Evolutionary conservation across 2,329 filamentous ascomycete genomes (phyloP).

Genomic region (Sporothrix sp.): DNA sequence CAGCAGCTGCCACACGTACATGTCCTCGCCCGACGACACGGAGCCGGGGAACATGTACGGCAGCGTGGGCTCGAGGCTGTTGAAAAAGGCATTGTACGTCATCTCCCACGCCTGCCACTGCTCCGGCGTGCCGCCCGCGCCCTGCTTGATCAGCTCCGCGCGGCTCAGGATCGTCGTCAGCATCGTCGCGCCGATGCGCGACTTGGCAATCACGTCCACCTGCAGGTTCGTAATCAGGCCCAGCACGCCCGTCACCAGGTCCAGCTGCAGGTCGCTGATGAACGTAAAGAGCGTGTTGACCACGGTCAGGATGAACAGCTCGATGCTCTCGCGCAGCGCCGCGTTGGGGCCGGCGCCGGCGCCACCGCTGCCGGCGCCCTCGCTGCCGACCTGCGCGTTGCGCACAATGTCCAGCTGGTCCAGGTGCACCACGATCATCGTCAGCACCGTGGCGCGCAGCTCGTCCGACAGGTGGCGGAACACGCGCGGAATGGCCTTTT

Average conservation of each 20-base stretch:
- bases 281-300: constrained; percentile 86
- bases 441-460: constrained; percentile 88
- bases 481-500: constrained; percentile 87
- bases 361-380: constrained; percentile 24
- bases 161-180: constrained; percentile 91
- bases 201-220: constrained; percentile 73
- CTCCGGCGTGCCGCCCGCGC: constrained; percentile 56
- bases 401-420: constrained; percentile 86
- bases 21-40: constrained; percentile 83
- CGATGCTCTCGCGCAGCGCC: constrained; percentile 79
- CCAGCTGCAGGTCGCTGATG: constrained; percentile 80
- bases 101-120: constrained; percentile 75
- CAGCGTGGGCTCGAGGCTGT: constrained; percentile 72
- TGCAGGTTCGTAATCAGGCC: constrained; percentile 78
- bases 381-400: constrained; percentile 62
- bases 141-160: constrained; percentile 85
- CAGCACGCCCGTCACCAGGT: constrained; percentile 83
- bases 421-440: constrained; percentile 89
- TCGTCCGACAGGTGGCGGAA: constrained; percentile 89
- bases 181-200: constrained; percentile 78
- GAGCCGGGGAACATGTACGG: constrained; percentile 82
- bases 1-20: constrained; percentile 97
- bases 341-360: constrained; percentile 49
- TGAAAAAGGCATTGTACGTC: constrained; percentile 81
- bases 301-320: constrained; percentile 78